Conservation (phyloP, 805 yeast species). For the Saccharomyces mikatae region DNA sequence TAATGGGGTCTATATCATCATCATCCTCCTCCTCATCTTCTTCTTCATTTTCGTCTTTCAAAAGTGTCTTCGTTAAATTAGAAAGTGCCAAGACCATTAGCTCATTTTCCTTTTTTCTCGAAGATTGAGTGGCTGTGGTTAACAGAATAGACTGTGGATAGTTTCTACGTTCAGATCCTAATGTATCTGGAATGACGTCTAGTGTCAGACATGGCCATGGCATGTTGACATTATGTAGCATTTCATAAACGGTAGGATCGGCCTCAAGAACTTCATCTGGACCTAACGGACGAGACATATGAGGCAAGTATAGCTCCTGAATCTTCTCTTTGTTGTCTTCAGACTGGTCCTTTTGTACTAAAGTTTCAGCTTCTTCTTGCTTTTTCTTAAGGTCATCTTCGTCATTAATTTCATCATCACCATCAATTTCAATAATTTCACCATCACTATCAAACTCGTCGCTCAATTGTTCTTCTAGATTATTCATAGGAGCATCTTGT, state of each 20-base stretch:
- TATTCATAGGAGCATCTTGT: constrained; percentile 61
- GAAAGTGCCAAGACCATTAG: constrained; percentile 75
- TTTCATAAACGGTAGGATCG: constrained; percentile 91
- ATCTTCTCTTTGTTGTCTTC: constrained; percentile 29
- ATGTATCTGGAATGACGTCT: constrained; percentile 76
- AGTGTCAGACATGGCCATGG: constrained; percentile 97
- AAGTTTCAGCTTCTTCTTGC: constrained; percentile 31
- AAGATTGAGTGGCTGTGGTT: constrained; percentile 91
- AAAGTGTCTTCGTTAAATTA: constrained; percentile 74
- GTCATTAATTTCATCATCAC: constrained; percentile 38
- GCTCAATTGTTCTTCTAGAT: constrained; percentile 81
- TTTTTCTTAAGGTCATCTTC: constrained; percentile 32
- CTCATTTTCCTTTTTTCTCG: constrained; percentile 80
- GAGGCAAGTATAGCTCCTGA: constrained; percentile 68
- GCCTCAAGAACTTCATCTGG: constrained; percentile 95
- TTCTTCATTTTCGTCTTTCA: constrained; percentile 72
- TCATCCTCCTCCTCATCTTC: constrained; percentile 70
- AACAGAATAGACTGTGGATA: constrained; percentile 83
- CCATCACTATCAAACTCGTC: constrained; percentile 91
- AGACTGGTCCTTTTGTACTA: constrained; percentile 33
- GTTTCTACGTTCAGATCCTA: constrained; percentile 81
- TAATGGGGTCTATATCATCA: constrained; percentile 68
- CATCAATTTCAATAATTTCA: constrained; percentile 76
- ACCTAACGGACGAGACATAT: constrained; percentile 80
- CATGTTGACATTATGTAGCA: constrained; percentile 87